Conservation (phyloP, 805 yeast species). For the Ogataea neopini region DNA sequence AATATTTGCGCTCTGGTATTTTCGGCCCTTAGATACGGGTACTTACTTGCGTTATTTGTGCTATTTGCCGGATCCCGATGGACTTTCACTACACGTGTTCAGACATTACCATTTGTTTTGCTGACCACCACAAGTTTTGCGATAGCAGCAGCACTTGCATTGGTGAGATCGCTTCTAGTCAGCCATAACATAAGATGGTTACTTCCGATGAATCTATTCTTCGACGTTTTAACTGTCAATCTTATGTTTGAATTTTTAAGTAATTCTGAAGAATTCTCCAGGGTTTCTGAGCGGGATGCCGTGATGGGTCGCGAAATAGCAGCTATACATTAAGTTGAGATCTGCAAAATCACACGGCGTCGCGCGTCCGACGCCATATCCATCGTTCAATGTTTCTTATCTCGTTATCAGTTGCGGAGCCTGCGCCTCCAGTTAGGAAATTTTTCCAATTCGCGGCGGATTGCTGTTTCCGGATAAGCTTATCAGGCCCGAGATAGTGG, state of each 20-base stretch:
- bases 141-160: slow-evolving; percentile 36
- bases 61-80: slow-evolving; percentile 43
- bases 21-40: slow-evolving; percentile 31
- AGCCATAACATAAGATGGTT: slow-evolving; percentile 50
- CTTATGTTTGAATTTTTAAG: slow-evolving; percentile 71
- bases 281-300: slow-evolving; percentile 50
- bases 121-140: slow-evolving; percentile 39
- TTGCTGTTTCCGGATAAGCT: slow-evolving; percentile 8
- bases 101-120: slow-evolving; percentile 47
- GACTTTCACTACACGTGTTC: slow-evolving; percentile 46
- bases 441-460: slow-evolving; percentile 5
- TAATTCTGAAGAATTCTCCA: slow-evolving; percentile 52
- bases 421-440: slow-evolving; percentile 5
- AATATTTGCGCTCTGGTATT: slow-evolving; percentile 34
- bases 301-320: slow-evolving; percentile 60
- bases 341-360: slow-evolving; percentile 3
- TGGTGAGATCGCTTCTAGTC: slow-evolving; percentile 30
- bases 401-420: slow-evolving; percentile 8
- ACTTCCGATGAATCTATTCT: slow-evolving; percentile 43
- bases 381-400: background rate
- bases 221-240: slow-evolving; percentile 50
- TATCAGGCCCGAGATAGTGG: background rate
- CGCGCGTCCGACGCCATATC: slow-evolving; percentile 4
- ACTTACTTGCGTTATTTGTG: slow-evolving; percentile 33
- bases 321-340: background rate